These are phyloP conservation scores for Halophytophthora batemanensis DNA, from an alignment of 352 stramenopile species.

Conservation along the genomic window DNA sequence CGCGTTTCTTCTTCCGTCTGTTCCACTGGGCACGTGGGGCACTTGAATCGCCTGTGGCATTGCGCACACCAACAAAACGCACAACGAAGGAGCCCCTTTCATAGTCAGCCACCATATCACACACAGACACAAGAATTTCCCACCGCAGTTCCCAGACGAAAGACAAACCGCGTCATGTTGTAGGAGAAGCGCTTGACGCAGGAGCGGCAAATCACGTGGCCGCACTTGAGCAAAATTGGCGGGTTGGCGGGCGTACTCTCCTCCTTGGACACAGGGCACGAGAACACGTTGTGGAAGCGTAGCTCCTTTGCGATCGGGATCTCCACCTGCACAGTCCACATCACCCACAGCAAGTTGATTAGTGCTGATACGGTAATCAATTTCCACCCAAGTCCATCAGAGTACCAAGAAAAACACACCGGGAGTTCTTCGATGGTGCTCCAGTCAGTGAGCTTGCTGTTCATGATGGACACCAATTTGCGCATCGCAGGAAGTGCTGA, in stretches of 20 bases:
- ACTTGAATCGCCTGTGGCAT: constrained; percentile 75
- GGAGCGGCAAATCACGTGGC: constrained; percentile 78
- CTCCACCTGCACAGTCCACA: constrained; percentile 42
- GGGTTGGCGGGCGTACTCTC: constrained; percentile 81
- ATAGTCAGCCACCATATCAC: constrained; percentile 2
- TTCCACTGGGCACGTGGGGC: constrained; percentile 81
- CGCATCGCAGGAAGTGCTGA: constrained; percentile 69
- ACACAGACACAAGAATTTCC: background rate
- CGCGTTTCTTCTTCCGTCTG: constrained; percentile 73
- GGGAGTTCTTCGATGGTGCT: constrained; percentile 67
- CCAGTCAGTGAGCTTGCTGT: constrained; percentile 77
- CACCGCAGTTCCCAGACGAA: background rate
- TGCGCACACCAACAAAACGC: constrained; percentile 1
- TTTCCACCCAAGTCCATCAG: background rate
- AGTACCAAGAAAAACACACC: constrained; percentile 21
- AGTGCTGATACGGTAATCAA: constrained; percentile 1
- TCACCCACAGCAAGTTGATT: background rate
- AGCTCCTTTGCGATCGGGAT: constrained; percentile 76
- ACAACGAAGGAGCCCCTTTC: constrained; percentile 5
- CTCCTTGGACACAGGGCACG: constrained; percentile 85
- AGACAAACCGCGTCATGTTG: constrained; percentile 66
- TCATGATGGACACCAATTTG: constrained; percentile 80
- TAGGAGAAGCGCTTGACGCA: constrained; percentile 82
- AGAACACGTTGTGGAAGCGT: constrained; percentile 87
- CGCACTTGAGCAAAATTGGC: constrained; percentile 84